Evolutionary conservation across 208 protist genomes (phyloP).

Genomic region (Leishmania amazonensis): DNA sequence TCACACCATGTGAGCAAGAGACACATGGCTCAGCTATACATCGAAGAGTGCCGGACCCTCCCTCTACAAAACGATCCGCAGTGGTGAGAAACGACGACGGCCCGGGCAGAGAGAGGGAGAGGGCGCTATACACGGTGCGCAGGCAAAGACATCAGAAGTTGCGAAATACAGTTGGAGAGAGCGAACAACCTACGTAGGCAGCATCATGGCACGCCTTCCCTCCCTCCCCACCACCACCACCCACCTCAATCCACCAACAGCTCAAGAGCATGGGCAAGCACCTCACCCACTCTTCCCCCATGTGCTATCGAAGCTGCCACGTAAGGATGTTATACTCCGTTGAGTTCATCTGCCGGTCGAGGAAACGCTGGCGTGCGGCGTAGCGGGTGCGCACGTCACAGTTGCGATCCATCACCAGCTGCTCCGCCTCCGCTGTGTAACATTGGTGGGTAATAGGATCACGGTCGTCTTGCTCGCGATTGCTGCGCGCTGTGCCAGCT

Average conservation of each 20-base stretch:
- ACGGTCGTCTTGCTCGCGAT: constrained; percentile 55
- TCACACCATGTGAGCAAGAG: neutral
- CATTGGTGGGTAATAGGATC: constrained; percentile 68
- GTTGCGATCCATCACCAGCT: constrained; percentile 22
- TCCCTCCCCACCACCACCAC: neutral
- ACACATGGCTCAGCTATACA: neutral
- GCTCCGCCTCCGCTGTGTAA: constrained; percentile 38
- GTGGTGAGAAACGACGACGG: no score
- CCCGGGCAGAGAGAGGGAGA: neutral
- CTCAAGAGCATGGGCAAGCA: neutral
- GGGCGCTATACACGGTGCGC: neutral
- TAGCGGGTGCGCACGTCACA: constrained; percentile 36
- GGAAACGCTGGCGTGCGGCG: constrained; percentile 35
- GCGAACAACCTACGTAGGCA: neutral
- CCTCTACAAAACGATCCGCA: neutral
- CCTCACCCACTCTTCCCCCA: neutral
- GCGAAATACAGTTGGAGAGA: neutral
- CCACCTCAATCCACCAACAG: neutral
- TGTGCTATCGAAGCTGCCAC: constrained; percentile 32
- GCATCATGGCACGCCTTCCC: neutral
- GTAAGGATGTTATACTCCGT: constrained; percentile 70
- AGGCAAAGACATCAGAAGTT: neutral
- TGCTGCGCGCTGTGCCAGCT: constrained; percentile 37
- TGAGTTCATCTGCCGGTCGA: constrained; percentile 33
- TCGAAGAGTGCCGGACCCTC: neutral